Evolutionary conservation across 2,329 filamentous ascomycete genomes (phyloP), one percentile per base, ranked within the genome.

Genomic region (Cylindrodendrum hubeiense): DNA sequence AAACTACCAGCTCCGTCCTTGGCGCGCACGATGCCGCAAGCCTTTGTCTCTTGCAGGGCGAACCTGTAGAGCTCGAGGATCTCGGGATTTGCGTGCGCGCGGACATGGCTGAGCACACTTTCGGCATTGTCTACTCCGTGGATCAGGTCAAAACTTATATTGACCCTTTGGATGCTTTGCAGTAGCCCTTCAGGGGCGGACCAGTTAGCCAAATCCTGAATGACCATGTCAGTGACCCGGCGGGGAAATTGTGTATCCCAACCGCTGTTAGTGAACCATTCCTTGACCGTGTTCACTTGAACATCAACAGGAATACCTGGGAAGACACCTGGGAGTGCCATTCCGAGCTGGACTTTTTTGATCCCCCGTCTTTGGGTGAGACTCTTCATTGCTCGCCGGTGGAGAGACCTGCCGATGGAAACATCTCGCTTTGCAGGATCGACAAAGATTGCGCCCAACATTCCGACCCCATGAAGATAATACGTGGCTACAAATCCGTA

Each of bases 401-500:
- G 95, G 2, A 98, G 87, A 0, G 94, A 97, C 70, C 94, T 90
- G 0, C 95, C 95, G 66, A 98, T 96, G 0, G 94, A 97, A 10
- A 97, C 86, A 73, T 95, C 96, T 34, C 95, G 89, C 74, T 97
- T 91, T 4, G 87, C 83, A 0, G 95, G 95, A 70, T 98, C 95
- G 39, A 98, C 95, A 67, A 98, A 92, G n/a, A 98, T 85, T 4
- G 93, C 90, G 1, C 92, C 94, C 54, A 98, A 89, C 19, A 94
- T 91, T 17, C 93, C 94, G 5, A 90, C 90, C 1, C 81, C 81
- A 43, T 89, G 89, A 75, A 92, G 89, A 76, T 89, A 94, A 76
- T 97, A 98, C 0, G 94, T 97, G 0, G 94, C 92, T 74, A 93
- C 95, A 79, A 98, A 98, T 2, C 95, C 95, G 75, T 97, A 98